Evolutionary conservation across 805 yeast genomes (phyloP), one percentile per base, ranked within the genome.

Genomic region (Metschnikowia lachancei): DNA sequence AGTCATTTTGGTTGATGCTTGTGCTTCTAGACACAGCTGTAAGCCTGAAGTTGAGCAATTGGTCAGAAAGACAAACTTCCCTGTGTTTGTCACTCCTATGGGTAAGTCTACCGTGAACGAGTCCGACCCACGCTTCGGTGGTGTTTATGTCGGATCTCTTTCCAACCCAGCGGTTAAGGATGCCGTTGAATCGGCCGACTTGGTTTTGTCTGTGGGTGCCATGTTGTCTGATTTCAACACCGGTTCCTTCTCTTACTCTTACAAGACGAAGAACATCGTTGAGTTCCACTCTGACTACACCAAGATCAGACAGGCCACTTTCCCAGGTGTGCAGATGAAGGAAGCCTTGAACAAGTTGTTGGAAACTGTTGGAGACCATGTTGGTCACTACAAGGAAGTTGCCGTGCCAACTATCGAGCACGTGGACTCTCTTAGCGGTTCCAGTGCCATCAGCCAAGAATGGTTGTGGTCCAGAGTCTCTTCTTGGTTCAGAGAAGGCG

Each of bases 211-310:
- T 29, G 77, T 87, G 57, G 96, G 96, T 67, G 91, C 90, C 42
- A 71, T 87, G 63, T 72, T 87, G 62, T 86, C 94, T 42, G 96
- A 87, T 69, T 88, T 85, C 81, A 87, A 87, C 77, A 87, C 96
- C 41, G 95, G 95, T 63, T 85, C 95, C 17, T 84, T 84, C 75
- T 81, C 89, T 31, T 84, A 84, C 71, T 77, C 83, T 47, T 83
- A 83, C 74, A 77, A 80, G 66, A 84, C 91, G 58, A 81, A 78
- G 67, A 83, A 84, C 71, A 78, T 84, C 60, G 79, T 84, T 54
- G 91, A 84, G 71, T 82, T 84, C 78, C 91, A 84, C 70, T 83
- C 90, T 16, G 86, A 84, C 69, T 75, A 81, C 72, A 80, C 82
- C 63, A 83, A 83, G 70, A 80, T 83, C 64, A 80, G 75, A 64